Percentiles rank a stretch among this genome's conserved stretches.
Conservation (phyloP, 345 rosid species). For the Combretum micranthum region DNA sequence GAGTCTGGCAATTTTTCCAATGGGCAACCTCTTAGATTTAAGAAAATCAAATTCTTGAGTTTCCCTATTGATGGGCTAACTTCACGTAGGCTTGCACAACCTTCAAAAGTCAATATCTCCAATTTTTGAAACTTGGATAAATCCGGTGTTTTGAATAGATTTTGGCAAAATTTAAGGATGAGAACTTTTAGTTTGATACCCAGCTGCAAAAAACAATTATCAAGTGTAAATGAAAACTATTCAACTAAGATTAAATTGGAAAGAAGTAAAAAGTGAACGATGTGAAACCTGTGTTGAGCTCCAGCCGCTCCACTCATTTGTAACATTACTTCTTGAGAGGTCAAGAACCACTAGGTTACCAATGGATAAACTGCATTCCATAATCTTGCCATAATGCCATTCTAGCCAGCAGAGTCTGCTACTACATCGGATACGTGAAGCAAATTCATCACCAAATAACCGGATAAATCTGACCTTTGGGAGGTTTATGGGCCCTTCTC, state of each 20-base stretch:
- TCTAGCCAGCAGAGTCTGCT: neutral
- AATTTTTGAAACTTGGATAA: neutral
- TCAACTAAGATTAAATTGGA: neutral
- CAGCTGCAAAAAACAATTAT: neutral
- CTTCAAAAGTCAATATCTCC: neutral
- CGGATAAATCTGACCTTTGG: neutral
- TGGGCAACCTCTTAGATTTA: neutral
- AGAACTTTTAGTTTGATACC: neutral
- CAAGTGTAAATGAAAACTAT: fast-evolving
- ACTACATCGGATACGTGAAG: neutral
- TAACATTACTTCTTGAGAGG: neutral
- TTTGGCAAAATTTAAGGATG: neutral
- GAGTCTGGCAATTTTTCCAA: neutral
- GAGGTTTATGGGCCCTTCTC: neutral
- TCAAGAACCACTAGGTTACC: neutral
- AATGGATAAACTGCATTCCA: neutral
- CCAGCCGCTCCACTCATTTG: constrained; percentile 3
- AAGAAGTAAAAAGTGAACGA: no score
- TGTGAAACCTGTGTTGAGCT: neutral
- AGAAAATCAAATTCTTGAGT: neutral
- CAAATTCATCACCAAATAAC: fast-evolving
- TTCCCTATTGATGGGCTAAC: neutral
- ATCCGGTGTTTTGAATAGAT: neutral
- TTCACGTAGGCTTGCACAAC: neutral
- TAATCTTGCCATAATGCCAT: neutral